phyloP scores from a whole-genome alignment of 805 yeast genomes.

The Pichia nakasei region DNA sequence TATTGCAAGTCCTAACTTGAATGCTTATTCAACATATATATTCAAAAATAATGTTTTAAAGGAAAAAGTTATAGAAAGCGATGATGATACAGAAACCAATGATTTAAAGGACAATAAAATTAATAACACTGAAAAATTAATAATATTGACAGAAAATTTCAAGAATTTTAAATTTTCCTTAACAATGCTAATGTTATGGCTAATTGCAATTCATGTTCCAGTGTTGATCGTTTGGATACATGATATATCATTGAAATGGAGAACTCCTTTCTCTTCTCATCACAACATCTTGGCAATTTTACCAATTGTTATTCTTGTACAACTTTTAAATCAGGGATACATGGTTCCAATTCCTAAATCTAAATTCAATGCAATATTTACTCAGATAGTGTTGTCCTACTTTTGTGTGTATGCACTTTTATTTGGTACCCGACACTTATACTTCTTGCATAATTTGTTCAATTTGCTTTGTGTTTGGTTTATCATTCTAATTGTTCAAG shows the following conservation, averaged over 20 bases:
- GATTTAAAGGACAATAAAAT: neutral
- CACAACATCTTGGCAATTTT: slow-evolving; percentile 72
- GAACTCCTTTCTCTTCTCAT: slow-evolving; percentile 77
- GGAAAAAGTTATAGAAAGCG: neutral
- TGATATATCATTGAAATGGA: slow-evolving; percentile 69
- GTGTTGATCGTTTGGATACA: slow-evolving; percentile 74
- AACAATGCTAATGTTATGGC: slow-evolving; percentile 63
- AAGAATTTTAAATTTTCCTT: slow-evolving; percentile 56
- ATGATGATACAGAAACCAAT: neutral
- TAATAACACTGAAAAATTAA: neutral
- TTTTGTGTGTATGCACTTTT: slow-evolving; percentile 52
- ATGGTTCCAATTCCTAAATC: slow-evolving; percentile 33
- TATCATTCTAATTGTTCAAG: slow-evolving; percentile 20
- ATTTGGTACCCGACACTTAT: slow-evolving; percentile 76
- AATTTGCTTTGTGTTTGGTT: slow-evolving; percentile 56
- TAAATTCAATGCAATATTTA: slow-evolving; percentile 23
- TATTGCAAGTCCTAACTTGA: slow-evolving; percentile 1
- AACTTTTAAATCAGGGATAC: slow-evolving; percentile 39
- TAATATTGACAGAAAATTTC: slow-evolving; percentile 21
- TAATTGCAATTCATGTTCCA: slow-evolving; percentile 72
- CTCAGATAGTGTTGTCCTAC: slow-evolving; percentile 37
- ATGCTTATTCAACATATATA: slow-evolving; percentile 3
- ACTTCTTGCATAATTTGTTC: slow-evolving; percentile 71
- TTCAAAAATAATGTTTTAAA: too few relatives aligned
- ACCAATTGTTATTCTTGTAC: slow-evolving; percentile 59